Evolutionary conservation across 768 basidiomycete species (phyloP), one percentile per base, ranked within the genome.

Genomic region (Fibroporia radiculosa): DNA sequence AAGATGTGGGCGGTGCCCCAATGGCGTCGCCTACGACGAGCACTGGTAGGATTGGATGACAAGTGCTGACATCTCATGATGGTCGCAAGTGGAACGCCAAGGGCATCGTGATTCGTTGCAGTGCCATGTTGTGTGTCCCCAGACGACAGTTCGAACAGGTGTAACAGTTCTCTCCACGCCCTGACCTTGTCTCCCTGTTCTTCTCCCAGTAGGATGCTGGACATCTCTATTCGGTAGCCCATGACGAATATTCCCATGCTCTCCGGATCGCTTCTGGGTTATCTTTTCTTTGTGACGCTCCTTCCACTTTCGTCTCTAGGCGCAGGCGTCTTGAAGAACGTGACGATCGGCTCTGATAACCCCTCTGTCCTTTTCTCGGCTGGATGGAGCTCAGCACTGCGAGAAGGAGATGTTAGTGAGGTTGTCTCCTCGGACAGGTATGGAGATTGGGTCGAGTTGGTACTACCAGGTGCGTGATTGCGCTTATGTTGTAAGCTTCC

Each of bases 381-480:
- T 22, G 58, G 57, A 37, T 62, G 61, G 61, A 33, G 29, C 4
- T 27, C 25, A 1, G 51, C 51, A 28, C 24, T 33, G 19, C 44
- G 46, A 14, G 19, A 27, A 4, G 35, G 18, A 10, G 40, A 44
- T 3, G n/a, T n/a, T n/a, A n/a, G n/a, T n/a, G 12, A 36, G 8
- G 56, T 53, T 27, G 49, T 49, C 16, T 42, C 51, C 16, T 40
- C 56, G 18, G 42, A 55, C n/a, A 49, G 29, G n/a, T 38, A 48
- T 20, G 52, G 48, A 10, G 49, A 50, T 25, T 45, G 48, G 28
- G 40, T 66, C 33, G 48, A 48, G 20, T 52, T 56, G 14, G 28
- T 39, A 22, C 45, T 64, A 6, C 63, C 63, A n/a, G 34, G 65
- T 65, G 33, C 34, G 59, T 56, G 23, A n/a, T 1, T 31, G n/a